Conservation (phyloP, 1,284 basidiomycete species). For the Stereum hirsutum region DNA sequence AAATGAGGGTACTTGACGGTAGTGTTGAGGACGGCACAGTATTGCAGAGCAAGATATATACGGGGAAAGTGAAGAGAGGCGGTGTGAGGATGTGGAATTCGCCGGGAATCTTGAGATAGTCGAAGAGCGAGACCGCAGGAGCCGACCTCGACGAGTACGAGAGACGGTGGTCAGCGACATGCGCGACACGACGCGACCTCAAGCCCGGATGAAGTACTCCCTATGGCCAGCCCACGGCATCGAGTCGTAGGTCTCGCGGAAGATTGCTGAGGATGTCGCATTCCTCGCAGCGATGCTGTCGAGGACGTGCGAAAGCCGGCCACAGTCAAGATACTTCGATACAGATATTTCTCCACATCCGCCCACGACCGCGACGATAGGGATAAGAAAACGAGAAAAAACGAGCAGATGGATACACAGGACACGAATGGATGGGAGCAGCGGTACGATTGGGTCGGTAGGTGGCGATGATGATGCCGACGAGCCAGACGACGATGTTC, state of each 20-base stretch:
- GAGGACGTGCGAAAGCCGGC: constrained; percentile 23
- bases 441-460: no score
- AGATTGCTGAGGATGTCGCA: no score
- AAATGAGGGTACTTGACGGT: no score
- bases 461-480: no score
- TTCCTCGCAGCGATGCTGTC: no score
- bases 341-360: constrained; percentile 13
- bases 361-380: constrained; percentile 18
- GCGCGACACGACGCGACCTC: constrained; percentile 9
- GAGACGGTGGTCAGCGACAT: constrained; percentile 9
- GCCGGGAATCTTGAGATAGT: constrained; percentile 10
- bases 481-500: no score
- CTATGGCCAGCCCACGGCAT: constrained; percentile 30
- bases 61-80: neutral
- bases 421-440: no score
- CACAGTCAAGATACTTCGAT: constrained; percentile 15
- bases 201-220: constrained; percentile 14
- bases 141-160: constrained; percentile 12
- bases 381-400: no score
- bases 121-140: constrained; percentile 13
- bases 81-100: constrained; percentile 9
- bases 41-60: no score
- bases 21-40: no score
- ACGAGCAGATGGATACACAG: constrained; percentile 13
- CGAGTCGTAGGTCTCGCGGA: constrained; percentile 32